These are phyloP conservation scores for Apiospora rasikravindrae DNA, from an alignment of 2,329 filamentous ascomycete species.

Conservation along the genomic window DNA sequence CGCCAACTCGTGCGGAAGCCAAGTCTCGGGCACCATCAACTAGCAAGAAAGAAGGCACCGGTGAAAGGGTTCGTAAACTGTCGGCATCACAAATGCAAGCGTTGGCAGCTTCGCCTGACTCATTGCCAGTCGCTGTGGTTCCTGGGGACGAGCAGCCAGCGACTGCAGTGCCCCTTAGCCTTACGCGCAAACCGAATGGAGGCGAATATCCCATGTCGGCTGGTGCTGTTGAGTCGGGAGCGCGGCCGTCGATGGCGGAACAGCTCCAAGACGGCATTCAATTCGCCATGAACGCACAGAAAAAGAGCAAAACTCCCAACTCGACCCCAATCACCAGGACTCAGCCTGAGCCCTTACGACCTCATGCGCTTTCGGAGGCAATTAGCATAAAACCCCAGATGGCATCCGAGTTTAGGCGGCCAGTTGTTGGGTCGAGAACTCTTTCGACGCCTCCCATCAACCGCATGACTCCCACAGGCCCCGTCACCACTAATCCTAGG, in stretches of 20 bases:
- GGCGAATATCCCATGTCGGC: slow-evolving; percentile 45
- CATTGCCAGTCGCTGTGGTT: slow-evolving; percentile 59
- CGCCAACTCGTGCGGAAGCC: background rate
- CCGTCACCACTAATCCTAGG: slow-evolving; percentile 39
- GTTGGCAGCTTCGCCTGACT: slow-evolving; percentile 61
- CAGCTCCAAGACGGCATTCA: slow-evolving; percentile 36
- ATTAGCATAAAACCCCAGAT: slow-evolving; percentile 21
- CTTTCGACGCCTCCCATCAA: slow-evolving; percentile 59
- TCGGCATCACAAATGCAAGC: slow-evolving; percentile 65
- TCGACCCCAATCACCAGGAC: slow-evolving; percentile 26
- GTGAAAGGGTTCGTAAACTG: slow-evolving; percentile 56
- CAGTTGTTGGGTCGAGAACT: slow-evolving; percentile 46
- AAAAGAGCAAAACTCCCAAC: slow-evolving; percentile 34
- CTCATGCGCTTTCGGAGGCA: slow-evolving; percentile 19
- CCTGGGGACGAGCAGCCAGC: slow-evolving; percentile 27
- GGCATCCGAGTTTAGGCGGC: slow-evolving; percentile 38
- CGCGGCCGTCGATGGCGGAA: slow-evolving; percentile 40
- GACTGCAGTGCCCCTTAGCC: background rate
- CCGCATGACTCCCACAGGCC: slow-evolving; percentile 40
- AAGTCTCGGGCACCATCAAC: background rate
- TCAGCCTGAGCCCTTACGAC: slow-evolving; percentile 14
- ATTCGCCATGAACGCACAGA: slow-evolving; percentile 22
- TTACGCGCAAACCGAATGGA: slow-evolving; percentile 37
- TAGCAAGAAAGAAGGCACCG: slow-evolving; percentile 19
- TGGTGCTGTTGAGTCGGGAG: slow-evolving; percentile 40